phyloP scores from a whole-genome alignment of 2,329 filamentous ascomycete genomes.

The Phymatotrichopsis omnivora region DNA sequence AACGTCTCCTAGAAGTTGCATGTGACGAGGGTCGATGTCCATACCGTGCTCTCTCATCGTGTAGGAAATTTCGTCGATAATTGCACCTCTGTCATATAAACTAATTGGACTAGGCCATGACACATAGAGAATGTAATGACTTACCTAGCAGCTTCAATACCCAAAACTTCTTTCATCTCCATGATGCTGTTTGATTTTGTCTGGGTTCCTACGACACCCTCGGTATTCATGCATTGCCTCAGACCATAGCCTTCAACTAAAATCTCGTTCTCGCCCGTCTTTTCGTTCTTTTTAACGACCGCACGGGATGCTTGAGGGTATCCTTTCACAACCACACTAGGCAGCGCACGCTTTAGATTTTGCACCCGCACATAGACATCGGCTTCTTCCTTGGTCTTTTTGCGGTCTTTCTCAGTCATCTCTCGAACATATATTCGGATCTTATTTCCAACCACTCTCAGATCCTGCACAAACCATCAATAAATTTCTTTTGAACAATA shows the following conservation, averaged over 20 bases:
- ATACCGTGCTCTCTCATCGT: slow-evolving; percentile 74
- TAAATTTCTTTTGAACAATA: too few relatives aligned
- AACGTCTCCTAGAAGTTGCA: slow-evolving; percentile 92
- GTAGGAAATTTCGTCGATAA: slow-evolving; percentile 72
- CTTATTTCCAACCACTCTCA: slow-evolving; percentile 51
- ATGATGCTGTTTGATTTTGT: slow-evolving; percentile 78
- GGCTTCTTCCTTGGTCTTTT: slow-evolving; percentile 43
- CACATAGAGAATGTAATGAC: not conserved
- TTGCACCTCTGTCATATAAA: slow-evolving; percentile 44
- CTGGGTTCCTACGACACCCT: slow-evolving; percentile 70
- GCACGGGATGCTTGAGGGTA: slow-evolving; percentile 77
- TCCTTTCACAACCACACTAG: slow-evolving; percentile 76
- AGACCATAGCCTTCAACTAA: slow-evolving; percentile 91
- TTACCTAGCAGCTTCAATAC: slow-evolving; percentile 72
- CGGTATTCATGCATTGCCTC: slow-evolving; percentile 80
- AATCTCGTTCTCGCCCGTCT: slow-evolving; percentile 59
- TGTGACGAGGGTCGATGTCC: slow-evolving; percentile 93
- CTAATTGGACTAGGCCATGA: not conserved
- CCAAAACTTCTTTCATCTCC: slow-evolving; percentile 76
- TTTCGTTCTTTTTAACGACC: slow-evolving; percentile 73
- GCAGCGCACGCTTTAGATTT: slow-evolving; percentile 70
- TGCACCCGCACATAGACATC: slow-evolving; percentile 71
- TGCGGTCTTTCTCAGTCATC: slow-evolving; percentile 38
- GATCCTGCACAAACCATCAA: too few relatives aligned
- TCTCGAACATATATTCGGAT: slow-evolving; percentile 65